Evolutionary conservation across 2,329 filamentous ascomycete genomes (phyloP).

Genomic region (Fusarium chaquense): DNA sequence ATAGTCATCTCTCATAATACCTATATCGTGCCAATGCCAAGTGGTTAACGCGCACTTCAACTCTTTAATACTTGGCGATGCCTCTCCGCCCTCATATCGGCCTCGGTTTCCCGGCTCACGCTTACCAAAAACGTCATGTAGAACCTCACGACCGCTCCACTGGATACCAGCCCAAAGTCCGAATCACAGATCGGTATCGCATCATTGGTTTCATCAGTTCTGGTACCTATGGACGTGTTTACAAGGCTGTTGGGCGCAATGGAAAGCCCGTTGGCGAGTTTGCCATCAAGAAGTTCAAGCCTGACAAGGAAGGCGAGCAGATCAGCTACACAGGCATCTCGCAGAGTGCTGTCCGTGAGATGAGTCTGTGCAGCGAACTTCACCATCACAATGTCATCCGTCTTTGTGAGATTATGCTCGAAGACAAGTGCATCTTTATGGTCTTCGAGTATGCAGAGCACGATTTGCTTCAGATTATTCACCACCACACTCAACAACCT

Average conservation of each 20-base stretch:
- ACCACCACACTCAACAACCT: constrained; percentile 92
- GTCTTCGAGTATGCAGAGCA: constrained; percentile 99
- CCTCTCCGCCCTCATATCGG: constrained; percentile 52
- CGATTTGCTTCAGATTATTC: constrained; percentile 96
- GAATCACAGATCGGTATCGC: constrained; percentile 92
- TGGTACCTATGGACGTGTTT: constrained; percentile 96
- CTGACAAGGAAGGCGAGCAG: constrained; percentile 96
- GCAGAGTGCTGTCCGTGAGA: constrained; percentile 95
- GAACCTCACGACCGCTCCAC: constrained; percentile 66
- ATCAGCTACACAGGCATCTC: constrained; percentile 97
- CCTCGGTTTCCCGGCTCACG: constrained; percentile 45
- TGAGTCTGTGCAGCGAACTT: constrained; percentile 95
- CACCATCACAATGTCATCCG: constrained; percentile 90
- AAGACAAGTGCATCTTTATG: constrained; percentile 99
- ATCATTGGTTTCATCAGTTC: constrained; percentile 98
- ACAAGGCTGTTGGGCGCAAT: constrained; percentile 85
- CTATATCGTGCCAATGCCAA: constrained; percentile 36
- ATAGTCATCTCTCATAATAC: constrained; percentile 4
- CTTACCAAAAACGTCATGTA: constrained; percentile 55
- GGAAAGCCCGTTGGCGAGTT: constrained; percentile 75
- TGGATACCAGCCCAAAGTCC: constrained; percentile 80
- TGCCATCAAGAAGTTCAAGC: constrained; percentile 99
- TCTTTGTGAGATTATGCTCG: constrained; percentile 93
- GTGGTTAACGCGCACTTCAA: constrained; percentile 26
- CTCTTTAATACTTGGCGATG: constrained; percentile 45